A percentile compares a stretch with the other conserved stretches of the same genome.
phyloP scores from a whole-genome alignment of 768 basidiomycete genomes.

The Grammothele lineata region DNA sequence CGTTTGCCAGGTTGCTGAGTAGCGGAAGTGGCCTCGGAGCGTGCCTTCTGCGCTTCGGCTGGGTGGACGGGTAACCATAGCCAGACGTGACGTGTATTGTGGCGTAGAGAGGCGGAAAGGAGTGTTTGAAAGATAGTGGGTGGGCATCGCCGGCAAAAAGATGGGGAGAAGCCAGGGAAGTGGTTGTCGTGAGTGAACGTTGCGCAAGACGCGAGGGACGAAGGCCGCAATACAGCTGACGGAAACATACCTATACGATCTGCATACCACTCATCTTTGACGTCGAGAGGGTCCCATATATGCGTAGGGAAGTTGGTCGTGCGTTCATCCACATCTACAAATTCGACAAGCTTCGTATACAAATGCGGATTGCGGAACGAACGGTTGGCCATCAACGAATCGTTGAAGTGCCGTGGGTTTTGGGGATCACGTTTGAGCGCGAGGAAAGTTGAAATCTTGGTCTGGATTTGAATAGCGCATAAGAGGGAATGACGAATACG shows the following conservation, averaged over 20 bases:
- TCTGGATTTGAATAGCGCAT: slow-evolving; percentile 46
- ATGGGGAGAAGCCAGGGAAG: background rate
- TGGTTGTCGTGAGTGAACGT: background rate
- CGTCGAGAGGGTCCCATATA: slow-evolving; percentile 70
- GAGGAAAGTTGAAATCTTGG: slow-evolving; percentile 79
- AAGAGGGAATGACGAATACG: background rate
- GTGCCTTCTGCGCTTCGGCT: slow-evolving; percentile 39
- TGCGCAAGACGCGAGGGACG: background rate
- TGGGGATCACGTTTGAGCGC: slow-evolving; percentile 57
- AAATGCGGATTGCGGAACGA: slow-evolving; percentile 96
- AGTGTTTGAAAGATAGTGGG: no score
- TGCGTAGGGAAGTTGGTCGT: slow-evolving; percentile 73
- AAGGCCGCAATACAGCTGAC: no score
- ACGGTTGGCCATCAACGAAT: slow-evolving; percentile 87
- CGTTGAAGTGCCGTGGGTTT: slow-evolving; percentile 88
- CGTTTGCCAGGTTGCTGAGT: slow-evolving; percentile 36
- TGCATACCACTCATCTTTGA: slow-evolving; percentile 69
- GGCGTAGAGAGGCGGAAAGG: background rate
- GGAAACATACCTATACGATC: slow-evolving; percentile 81
- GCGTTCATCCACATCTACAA: slow-evolving; percentile 86
- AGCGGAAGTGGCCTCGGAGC: slow-evolving; percentile 38
- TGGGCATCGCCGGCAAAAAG: no score
- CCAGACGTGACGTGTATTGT: background rate
- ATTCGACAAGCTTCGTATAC: slow-evolving; percentile 93
- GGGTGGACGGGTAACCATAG: background rate